Percentiles rank a stretch among this genome's conserved stretches.
phyloP scores from a whole-genome alignment of 768 basidiomycete species.

The Piloderma croceum region DNA sequence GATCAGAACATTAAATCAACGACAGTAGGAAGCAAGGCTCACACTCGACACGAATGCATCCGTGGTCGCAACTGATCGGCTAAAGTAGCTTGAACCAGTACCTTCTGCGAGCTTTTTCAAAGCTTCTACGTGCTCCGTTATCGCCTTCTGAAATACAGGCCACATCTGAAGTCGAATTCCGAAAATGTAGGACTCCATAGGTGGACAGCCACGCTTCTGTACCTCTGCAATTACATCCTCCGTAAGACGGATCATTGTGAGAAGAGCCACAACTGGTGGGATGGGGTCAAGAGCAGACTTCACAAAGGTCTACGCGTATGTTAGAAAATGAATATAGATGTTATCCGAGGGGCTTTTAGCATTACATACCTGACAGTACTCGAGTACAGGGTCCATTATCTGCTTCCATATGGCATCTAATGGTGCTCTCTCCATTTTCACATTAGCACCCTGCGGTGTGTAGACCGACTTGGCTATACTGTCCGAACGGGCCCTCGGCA shows the following conservation, averaged over 20 bases:
- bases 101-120: slow-evolving; percentile 82
- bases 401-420: slow-evolving; percentile 81
- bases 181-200: slow-evolving; percentile 79
- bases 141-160: slow-evolving; percentile 88
- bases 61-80: slow-evolving; percentile 55
- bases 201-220: slow-evolving; percentile 70
- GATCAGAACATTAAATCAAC: slow-evolving; percentile 9
- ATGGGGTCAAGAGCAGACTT: slow-evolving; percentile 62
- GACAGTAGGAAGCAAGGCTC: slow-evolving; percentile 19
- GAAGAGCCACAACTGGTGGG: slow-evolving; percentile 69
- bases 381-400: slow-evolving; percentile 85
- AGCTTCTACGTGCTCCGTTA: slow-evolving; percentile 78
- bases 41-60: slow-evolving; percentile 64
- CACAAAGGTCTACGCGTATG: slow-evolving; percentile 53
- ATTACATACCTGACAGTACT: slow-evolving; percentile 66
- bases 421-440: too few relatives aligned
- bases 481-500: slow-evolving; percentile 24
- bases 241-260: slow-evolving; percentile 88
- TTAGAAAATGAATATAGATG: slow-evolving; percentile 1
- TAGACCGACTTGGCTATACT: slow-evolving; percentile 39
- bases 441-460: slow-evolving; percentile 60
- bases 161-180: slow-evolving; percentile 80
- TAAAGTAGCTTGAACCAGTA: slow-evolving; percentile 54
- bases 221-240: slow-evolving; percentile 74
- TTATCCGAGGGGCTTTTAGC: not conserved